A percentile compares a stretch with the other conserved stretches of the same genome.
These are phyloP conservation scores for Prosopis cineraria DNA, from an alignment of 306 rosid genomes.

Conservation along the genomic window DNA sequence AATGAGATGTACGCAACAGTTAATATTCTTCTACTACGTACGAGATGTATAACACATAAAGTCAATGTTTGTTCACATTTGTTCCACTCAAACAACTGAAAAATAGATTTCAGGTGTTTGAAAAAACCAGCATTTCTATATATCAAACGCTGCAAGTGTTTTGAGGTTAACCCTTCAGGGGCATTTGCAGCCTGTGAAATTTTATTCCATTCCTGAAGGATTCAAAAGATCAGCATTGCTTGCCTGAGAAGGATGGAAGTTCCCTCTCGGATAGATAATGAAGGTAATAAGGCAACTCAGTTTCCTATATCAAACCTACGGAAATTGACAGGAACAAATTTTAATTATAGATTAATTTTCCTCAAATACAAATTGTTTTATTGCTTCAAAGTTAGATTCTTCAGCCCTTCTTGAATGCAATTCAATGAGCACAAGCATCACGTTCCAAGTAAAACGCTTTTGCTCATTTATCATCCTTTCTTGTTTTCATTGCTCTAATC, in stretches of 20 bases:
- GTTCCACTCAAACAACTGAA: not conserved
- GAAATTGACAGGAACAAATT: constrained; percentile 2
- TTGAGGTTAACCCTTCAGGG: constrained; percentile 49
- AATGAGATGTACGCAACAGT: not conserved
- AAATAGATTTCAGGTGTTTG: not conserved
- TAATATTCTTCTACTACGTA: not conserved
- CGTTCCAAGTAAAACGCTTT: not conserved
- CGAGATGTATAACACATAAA: not conserved
- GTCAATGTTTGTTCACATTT: not conserved
- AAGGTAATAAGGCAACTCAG: constrained; percentile 48
- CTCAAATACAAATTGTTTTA: not conserved
- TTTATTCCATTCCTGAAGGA: constrained; percentile 84
- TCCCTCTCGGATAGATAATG: constrained; percentile 80
- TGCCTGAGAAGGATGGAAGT: constrained; percentile 88
- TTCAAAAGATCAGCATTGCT: constrained; percentile 75
- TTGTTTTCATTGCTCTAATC: constrained; percentile 16
- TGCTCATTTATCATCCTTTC: constrained; percentile 1
- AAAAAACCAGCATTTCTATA: not conserved
- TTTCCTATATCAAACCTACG: constrained; percentile 1
- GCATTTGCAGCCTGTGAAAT: constrained; percentile 95
- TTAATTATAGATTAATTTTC: not conserved
- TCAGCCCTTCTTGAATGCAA: not conserved
- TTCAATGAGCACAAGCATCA: constrained; percentile 1
- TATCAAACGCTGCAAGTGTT: not conserved
- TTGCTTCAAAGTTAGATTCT: not conserved